Evolutionary conservation across 352 stramenopile species (phyloP).

Genomic region (Blastocystis sp.): DNA sequence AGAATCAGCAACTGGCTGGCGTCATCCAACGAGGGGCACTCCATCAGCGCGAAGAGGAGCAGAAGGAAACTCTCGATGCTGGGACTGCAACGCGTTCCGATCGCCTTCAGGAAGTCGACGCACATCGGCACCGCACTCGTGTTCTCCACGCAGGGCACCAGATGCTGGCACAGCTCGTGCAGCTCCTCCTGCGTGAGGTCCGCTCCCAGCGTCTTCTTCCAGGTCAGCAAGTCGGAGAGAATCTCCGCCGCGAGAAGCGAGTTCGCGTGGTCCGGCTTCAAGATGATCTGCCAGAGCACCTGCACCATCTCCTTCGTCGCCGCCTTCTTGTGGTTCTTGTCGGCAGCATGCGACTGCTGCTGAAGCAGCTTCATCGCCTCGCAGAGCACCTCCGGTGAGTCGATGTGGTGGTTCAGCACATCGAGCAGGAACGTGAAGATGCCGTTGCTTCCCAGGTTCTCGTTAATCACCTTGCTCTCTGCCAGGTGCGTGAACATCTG

Average conservation of each 20-base stretch:
- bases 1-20: constrained; percentile 24
- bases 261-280: neutral
- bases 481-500: constrained; percentile 29
- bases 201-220: constrained; percentile 35
- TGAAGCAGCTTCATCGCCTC: neutral
- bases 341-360: neutral
- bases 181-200: neutral
- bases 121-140: neutral
- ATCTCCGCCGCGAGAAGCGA: constrained; percentile 6
- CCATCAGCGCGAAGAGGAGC: constrained; percentile 48
- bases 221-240: neutral
- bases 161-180: constrained; percentile 7
- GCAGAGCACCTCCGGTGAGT: neutral
- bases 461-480: constrained; percentile 9
- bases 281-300: constrained; percentile 16
- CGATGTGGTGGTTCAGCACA: constrained; percentile 39
- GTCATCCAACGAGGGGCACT: neutral
- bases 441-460: neutral
- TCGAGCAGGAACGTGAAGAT: constrained; percentile 38
- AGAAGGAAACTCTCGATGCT: constrained; percentile 50
- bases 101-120: constrained; percentile 40
- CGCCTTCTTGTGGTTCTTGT: constrained; percentile 55
- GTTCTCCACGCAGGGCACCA: constrained; percentile 6
- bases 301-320: neutral
- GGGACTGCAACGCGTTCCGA: constrained; percentile 25